Percentiles rank a stretch among this genome's conserved stretches.
These are phyloP conservation scores for Candida insectorum DNA, from an alignment of 805 yeast genomes.

Conservation along the genomic window DNA sequence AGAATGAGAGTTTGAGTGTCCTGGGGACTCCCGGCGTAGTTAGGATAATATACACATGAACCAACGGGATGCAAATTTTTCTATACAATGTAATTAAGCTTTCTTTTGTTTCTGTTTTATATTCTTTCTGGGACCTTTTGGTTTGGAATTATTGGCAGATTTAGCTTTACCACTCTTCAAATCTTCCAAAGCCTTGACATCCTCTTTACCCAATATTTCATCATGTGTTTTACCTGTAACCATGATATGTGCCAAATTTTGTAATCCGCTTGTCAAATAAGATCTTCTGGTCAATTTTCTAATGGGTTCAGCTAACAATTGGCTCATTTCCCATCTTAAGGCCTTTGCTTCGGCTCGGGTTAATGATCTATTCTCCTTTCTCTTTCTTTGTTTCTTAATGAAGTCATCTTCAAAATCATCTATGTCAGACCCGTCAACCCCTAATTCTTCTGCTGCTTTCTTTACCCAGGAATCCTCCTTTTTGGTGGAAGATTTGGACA, in stretches of 20 bases:
- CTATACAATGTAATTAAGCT: too few species aligned
- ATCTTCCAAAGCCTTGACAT: slow-evolving; percentile 64
- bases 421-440: slow-evolving; percentile 68
- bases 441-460: slow-evolving; percentile 91
- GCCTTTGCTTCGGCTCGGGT: slow-evolving; percentile 46
- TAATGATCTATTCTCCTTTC: slow-evolving; percentile 38
- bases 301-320: slow-evolving; percentile 49
- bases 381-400: slow-evolving; percentile 58
- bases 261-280: slow-evolving; percentile 75
- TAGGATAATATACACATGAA: not conserved
- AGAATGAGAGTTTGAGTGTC: too few species aligned
- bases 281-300: slow-evolving; percentile 65
- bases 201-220: slow-evolving; percentile 66
- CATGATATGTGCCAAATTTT: slow-evolving; percentile 74
- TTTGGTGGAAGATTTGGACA: slow-evolving; percentile 53
- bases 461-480: slow-evolving; percentile 80
- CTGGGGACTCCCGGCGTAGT: too few species aligned
- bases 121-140: slow-evolving; percentile 2
- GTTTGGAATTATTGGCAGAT: slow-evolving; percentile 4
- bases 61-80: too few species aligned
- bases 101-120: not conserved
- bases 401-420: slow-evolving; percentile 63
- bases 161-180: slow-evolving; percentile 24
- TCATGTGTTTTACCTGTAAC: slow-evolving; percentile 65
- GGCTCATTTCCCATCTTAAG: slow-evolving; percentile 50